These are phyloP conservation scores for Melocanna baccifera DNA, from an alignment of 176 grass and related monocot genomes.

Conservation along the genomic window DNA sequence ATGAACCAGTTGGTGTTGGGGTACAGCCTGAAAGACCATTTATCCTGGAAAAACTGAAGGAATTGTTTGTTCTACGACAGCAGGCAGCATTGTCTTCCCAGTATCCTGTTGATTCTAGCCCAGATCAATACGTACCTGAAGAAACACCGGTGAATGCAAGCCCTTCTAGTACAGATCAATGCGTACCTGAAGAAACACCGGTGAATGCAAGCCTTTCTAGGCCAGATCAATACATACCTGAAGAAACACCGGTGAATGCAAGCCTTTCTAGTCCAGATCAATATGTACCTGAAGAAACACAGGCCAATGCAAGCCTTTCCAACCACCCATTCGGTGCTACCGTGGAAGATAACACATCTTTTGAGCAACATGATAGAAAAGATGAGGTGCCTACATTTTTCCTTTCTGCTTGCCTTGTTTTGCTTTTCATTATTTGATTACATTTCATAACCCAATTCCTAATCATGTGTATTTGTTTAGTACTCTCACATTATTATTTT, in stretches of 20 bases:
- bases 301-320: background rate
- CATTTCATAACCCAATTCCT: background rate
- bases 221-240: background rate
- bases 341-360: slow-evolving; percentile 20
- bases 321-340: background rate
- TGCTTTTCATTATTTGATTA: slow-evolving; percentile 23
- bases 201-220: too few species aligned
- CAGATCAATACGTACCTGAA: background rate
- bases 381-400: slow-evolving; percentile 26
- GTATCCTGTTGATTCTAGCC: slow-evolving; percentile 8
- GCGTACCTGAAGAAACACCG: too few species aligned
- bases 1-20: slow-evolving; percentile 6
- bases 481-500: slow-evolving; percentile 19
- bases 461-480: background rate
- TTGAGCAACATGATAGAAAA: slow-evolving; percentile 19
- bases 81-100: slow-evolving; percentile 25
- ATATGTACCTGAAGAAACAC: slow-evolving; percentile 26
- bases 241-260: background rate
- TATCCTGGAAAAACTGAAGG: slow-evolving; percentile 52
- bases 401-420: slow-evolving; percentile 8
- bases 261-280: slow-evolving; percentile 25
- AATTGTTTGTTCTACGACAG: slow-evolving; percentile 37
- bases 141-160: too few species aligned
- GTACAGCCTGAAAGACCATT: slow-evolving; percentile 27
- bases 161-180: too few species aligned